Conservation (phyloP, 2,329 filamentous ascomycete species). For the Tolypocladium pustulatum region DNA sequence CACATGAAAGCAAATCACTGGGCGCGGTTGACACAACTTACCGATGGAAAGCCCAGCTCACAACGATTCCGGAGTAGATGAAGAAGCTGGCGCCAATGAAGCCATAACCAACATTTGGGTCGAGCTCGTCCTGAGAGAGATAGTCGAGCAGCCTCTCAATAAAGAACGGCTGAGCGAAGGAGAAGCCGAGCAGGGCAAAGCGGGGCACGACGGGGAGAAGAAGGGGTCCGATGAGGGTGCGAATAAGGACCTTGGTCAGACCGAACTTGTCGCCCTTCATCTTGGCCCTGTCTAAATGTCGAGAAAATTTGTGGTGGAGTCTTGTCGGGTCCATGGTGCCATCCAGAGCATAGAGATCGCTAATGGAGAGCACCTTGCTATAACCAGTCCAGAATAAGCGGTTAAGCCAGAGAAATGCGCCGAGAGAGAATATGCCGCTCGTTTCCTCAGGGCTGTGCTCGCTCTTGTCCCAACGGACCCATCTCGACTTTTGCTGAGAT, state of each 20-base stretch:
- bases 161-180: background rate
- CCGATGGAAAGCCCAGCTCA: background rate
- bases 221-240: background rate
- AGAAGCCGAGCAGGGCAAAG: background rate
- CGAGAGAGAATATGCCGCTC: background rate
- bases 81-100: background rate
- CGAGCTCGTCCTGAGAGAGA: background rate
- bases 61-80: background rate
- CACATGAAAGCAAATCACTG: background rate
- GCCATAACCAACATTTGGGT: background rate
- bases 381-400: background rate
- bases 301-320: background rate
- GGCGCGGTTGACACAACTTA: background rate
- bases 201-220: background rate
- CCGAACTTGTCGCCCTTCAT: background rate
- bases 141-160: background rate
- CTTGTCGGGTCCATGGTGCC: background rate
- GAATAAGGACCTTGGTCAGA: background rate
- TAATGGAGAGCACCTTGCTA: background rate
- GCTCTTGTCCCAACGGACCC: background rate
- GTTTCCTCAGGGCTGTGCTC: background rate
- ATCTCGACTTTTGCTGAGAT: background rate
- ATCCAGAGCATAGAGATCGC: background rate
- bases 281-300: background rate
- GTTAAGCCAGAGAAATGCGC: background rate